phyloP scores from a whole-genome alignment of 495 filamentous ascomycete genomes.

The Bryoglossum gracile region DNA sequence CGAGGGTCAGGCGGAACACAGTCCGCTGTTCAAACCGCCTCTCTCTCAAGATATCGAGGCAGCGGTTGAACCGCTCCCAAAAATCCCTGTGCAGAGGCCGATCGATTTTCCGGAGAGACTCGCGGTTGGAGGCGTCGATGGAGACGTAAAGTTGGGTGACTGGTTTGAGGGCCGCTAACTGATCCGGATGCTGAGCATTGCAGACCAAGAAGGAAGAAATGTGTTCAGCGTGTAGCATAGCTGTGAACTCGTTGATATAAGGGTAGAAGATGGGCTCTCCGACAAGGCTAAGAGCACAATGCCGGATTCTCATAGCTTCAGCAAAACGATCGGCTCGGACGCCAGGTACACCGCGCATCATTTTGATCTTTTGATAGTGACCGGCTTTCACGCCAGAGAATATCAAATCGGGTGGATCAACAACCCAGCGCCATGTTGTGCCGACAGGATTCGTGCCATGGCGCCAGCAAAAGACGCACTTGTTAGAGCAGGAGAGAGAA shows the following conservation, averaged over 20 bases:
- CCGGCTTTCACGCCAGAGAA: constrained; percentile 83
- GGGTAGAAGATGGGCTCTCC: constrained; percentile 98
- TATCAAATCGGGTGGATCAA: constrained; percentile 82
- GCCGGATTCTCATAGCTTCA: constrained; percentile 86
- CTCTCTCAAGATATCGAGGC: constrained; percentile 81
- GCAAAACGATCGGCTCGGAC: constrained; percentile 85
- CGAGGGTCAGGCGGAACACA: constrained; percentile 89
- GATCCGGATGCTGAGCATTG: constrained; percentile 95
- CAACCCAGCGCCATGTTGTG: constrained; percentile 92
- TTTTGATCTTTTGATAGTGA: constrained; percentile 95
- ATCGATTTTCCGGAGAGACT: constrained; percentile 79
- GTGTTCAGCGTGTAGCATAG: constrained; percentile 71
- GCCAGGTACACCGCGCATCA: constrained; percentile 88
- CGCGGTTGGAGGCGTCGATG: constrained; percentile 89
- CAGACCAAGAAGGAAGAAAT: constrained; percentile 95
- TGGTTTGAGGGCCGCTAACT: constrained; percentile 68
- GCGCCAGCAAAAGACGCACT: constrained; percentile 98
- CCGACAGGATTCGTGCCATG: constrained; percentile 96
- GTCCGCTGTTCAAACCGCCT: constrained; percentile 78
- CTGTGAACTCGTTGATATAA: constrained; percentile 85
- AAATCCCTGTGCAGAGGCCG: constrained; percentile 90
- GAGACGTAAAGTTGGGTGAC: constrained; percentile 95
- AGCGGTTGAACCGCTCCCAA: constrained; percentile 89
- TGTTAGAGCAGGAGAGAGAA: constrained; percentile 91
- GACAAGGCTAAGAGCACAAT: constrained; percentile 85